Evolutionary conservation across 192 early-diverging fungal genomes (phyloP), one percentile per base, ranked within the genome.

Genomic region (Lobulomyces angularis): DNA sequence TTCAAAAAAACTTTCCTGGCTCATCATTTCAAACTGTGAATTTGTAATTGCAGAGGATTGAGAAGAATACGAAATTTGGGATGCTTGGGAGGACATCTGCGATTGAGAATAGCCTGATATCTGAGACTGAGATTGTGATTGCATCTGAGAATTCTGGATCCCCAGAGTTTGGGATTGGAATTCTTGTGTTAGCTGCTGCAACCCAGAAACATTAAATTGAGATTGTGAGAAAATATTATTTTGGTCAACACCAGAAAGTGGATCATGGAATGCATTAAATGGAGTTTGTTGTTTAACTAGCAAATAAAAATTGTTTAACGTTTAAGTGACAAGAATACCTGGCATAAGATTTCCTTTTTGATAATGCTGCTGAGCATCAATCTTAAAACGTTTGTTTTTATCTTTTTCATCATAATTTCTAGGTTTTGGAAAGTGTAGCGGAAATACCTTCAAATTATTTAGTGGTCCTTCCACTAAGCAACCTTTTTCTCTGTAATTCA

Each of bases 391-490:
- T 9, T 50, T 51, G 7, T 36, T 24, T 17, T 50, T 32, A 32
- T 43, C 24, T 14, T 11, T 9, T 12, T 47, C 45, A 9, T 50
- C 14, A 7, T 40, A 43, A 14, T 33, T 45, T 11, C 43, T 37
- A 8, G 74, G 74, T 44, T 64, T 65, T 11, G 41, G 43, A 32
- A 98, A 88, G 43, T 86, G 84, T n/a, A 90, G 88, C 58, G 83
- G 82, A 42, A 82, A 85, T 30, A 72, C 66, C 42, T 90, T 88
- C 17, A 98, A 63, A 42, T 88, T 88, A 55, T 70, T 80, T 34
- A 98, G 58, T 30, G 83, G 79, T 8, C 95, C 95, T 53, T 98
- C 95, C 2, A 97, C 90, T 28, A 98, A 61, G 37, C 86, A 84
- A 14, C 79, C 69, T 31, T 79, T 67, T 48, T 82, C 83, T 59